A percentile compares a stretch with the other conserved stretches of the same genome.
These are phyloP conservation scores for Fusarium torulosum DNA, from an alignment of 2,329 filamentous ascomycete genomes.

Conservation along the genomic window DNA sequence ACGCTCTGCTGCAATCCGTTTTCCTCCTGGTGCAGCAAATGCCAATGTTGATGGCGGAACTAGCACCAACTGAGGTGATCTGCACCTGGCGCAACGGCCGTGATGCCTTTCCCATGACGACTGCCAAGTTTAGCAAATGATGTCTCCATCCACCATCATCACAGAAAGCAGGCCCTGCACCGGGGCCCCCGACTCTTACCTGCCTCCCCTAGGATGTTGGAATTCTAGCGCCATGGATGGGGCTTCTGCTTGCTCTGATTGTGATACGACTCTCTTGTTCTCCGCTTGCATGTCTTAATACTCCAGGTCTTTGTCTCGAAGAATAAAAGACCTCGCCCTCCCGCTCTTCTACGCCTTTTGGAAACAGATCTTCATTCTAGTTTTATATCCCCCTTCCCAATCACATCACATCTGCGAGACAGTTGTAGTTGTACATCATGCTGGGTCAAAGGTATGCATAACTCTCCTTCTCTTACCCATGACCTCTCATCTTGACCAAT, in stretches of 20 bases:
- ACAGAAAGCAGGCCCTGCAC: slow-evolving; percentile 16
- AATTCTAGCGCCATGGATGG: slow-evolving; percentile 12
- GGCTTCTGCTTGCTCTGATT: slow-evolving; percentile 9
- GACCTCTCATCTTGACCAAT: background rate
- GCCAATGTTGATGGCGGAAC: slow-evolving; percentile 1
- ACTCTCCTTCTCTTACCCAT: background rate
- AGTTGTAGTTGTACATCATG: slow-evolving; percentile 39
- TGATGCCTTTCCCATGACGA: slow-evolving; percentile 46
- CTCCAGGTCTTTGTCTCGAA: slow-evolving; percentile 16
- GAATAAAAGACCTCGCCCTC: slow-evolving; percentile 42
- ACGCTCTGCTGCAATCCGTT: background rate
- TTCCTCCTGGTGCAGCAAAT: slow-evolving; percentile 2
- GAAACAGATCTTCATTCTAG: slow-evolving; percentile 26
- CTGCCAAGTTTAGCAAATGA: slow-evolving; percentile 46
- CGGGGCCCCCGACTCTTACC: slow-evolving; percentile 24
- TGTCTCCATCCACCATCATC: slow-evolving; percentile 20
- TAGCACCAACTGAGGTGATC: slow-evolving; percentile 24
- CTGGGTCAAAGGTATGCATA: slow-evolving; percentile 42
- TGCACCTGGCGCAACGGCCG: slow-evolving; percentile 17
- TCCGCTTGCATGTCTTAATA: slow-evolving; percentile 27
- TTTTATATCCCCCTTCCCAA: slow-evolving; percentile 7
- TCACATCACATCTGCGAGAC: slow-evolving; percentile 20
- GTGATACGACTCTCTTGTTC: slow-evolving; percentile 22
- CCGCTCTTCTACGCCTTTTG: slow-evolving; percentile 13
- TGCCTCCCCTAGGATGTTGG: slow-evolving; percentile 6